Percentiles rank a stretch among this genome's conserved stretches.
These are phyloP conservation scores for Ceriops decandra DNA, from an alignment of 345 rosid genomes.

Conservation along the genomic window DNA sequence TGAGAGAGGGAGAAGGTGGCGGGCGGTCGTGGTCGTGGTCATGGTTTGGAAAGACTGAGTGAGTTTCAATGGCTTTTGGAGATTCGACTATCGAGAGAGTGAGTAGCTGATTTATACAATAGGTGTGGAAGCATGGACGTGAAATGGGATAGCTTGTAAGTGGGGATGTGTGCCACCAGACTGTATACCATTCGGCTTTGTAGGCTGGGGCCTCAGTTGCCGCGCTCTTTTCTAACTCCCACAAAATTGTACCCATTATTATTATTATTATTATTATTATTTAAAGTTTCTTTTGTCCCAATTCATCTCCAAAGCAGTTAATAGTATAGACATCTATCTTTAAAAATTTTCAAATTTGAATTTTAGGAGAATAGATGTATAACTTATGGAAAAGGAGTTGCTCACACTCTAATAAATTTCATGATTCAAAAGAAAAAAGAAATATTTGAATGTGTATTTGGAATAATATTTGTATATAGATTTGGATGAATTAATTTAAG, in stretches of 20 bases:
- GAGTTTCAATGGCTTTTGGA: slow-evolving; percentile 12
- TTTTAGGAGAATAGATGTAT: too few relatives aligned
- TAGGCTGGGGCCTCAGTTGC: neutral
- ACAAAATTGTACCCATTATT: too few relatives aligned
- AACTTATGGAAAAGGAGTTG: too few relatives aligned
- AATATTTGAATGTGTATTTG: too few relatives aligned
- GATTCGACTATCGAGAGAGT: neutral
- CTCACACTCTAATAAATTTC: too few relatives aligned
- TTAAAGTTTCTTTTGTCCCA: too few relatives aligned
- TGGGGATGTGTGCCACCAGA: slow-evolving; percentile 37
- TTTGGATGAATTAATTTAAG: too few relatives aligned
- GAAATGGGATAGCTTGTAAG: slow-evolving; percentile 20
- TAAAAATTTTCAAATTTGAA: too few relatives aligned
- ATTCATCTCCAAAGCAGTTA: too few relatives aligned
- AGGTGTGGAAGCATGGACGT: slow-evolving; percentile 7
- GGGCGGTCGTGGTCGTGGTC: slow-evolving; percentile 42
- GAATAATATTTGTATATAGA: too few relatives aligned
- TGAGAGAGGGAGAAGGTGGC: slow-evolving; percentile 25
- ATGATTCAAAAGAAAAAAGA: too few relatives aligned
- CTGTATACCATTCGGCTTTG: slow-evolving; percentile 59
- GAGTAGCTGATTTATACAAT: slow-evolving; percentile 20
- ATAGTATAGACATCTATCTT: too few relatives aligned
- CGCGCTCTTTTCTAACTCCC: neutral
- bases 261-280: neutral
- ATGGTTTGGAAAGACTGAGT: slow-evolving; percentile 3